Base-by-base conservation (phyloP, 345 rosid species). In the Cardamine resedifolia region DNA sequence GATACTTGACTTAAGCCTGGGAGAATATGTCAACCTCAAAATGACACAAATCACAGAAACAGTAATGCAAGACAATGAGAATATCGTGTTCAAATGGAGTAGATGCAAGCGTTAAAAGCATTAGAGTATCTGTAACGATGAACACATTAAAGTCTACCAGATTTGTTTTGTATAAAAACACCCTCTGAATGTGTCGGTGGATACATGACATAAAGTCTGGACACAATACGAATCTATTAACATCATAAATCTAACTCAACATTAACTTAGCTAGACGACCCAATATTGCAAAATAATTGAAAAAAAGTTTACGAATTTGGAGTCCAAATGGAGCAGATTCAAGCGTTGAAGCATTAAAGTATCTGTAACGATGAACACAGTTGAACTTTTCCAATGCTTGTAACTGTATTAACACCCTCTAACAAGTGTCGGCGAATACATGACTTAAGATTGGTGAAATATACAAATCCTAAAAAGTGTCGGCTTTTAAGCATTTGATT, bases 1-100 rank as follows among this genome's bases (percentile, higher is more conserved):
- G 80, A 85, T 67, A 86, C 91, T 59, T 90, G 90, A 88, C 94
- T 83, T 66, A 83, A 70, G 86, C 66, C 88, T 84, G 94, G 87
- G n/a, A n/a, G n/a, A n/a, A n/a, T n/a, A 18, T 49, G 0, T 57
- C 6, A 48, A 49, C 0, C 50, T 16, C 1, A 33, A 8, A 12
- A 12, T 30, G 9, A 43, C 31, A 9, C 21, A n/a, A 3, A 23
- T n/a, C n/a, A 51, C 0, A 12, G 31, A 51, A 14, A 6, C 34
- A 49, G 15, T 10, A 50, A 6, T 23, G 0, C n/a, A 50, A 20
- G 3, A 11, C 4, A n/a, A 55, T 19, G 18, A n/a, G 2, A 43
- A 76, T 86, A 51, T 84, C 5, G 84, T 18, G 81, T 68, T 82
- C 86, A 81, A 63, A 88, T 88, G 92, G 90, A 90, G 86, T 92